Evolutionary conservation across 192 early-diverging fungal genomes (phyloP).

Genomic region (Coemansia sp.): DNA sequence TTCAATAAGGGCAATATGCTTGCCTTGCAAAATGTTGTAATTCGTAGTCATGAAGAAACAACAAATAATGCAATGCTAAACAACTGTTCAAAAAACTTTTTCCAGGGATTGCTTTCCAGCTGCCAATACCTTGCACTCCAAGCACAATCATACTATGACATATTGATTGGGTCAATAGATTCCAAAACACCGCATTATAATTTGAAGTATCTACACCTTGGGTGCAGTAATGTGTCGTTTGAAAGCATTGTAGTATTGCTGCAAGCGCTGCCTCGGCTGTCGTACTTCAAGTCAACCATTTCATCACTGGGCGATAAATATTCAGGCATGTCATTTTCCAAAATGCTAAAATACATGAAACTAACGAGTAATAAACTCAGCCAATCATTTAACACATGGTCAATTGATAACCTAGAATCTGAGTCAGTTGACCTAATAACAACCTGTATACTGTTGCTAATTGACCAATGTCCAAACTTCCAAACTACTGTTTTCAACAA

Average conservation of each 20-base stretch:
- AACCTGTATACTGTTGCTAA: not conserved
- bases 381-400: not conserved
- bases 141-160: no score
- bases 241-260: not conserved
- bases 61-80: no score
- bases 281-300: not conserved
- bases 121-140: no score
- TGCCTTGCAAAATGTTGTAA: no score
- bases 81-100: no score
- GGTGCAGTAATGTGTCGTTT: not conserved
- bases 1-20: no score
- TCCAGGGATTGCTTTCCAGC: no score
- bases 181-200: no score
- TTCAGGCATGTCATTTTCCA: not conserved
- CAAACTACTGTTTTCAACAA: not conserved
- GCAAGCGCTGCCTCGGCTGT: not conserved
- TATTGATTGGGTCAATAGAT: no score
- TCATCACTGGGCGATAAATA: not conserved
- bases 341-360: not conserved
- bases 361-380: not conserved
- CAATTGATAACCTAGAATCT: not conserved
- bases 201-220: not conserved
- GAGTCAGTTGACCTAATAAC: not conserved
- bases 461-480: not conserved
- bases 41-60: no score